Percentiles rank a stretch among this genome's conserved stretches.
Conservation (phyloP, 495 filamentous ascomycete genomes). For the Polyplosphaeria fusca region DNA sequence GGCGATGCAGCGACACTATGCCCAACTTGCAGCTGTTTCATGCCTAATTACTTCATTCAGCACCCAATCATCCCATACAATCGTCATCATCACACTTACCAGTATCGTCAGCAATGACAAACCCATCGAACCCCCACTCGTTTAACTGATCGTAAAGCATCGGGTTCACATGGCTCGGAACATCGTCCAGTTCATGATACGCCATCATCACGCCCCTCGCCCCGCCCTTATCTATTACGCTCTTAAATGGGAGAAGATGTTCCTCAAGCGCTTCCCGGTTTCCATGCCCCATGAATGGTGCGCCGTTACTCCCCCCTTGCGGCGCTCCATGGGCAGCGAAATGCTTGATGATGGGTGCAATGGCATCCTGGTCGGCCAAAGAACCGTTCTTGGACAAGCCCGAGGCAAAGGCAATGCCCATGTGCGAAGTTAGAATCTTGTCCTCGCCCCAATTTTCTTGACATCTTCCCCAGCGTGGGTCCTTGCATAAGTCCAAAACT, state of each 20-base stretch:
- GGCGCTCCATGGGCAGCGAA: slow-evolving; percentile 44
- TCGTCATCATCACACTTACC: slow-evolving; percentile 34
- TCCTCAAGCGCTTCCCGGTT: slow-evolving; percentile 44
- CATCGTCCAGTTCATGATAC: slow-evolving; percentile 45
- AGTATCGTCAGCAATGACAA: slow-evolving; percentile 45
- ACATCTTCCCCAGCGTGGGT: slow-evolving; percentile 46
- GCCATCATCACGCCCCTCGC: slow-evolving; percentile 46
- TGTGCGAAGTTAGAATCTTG: slow-evolving; percentile 43
- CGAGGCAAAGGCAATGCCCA: slow-evolving; percentile 44
- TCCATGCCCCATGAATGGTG: slow-evolving; percentile 43
- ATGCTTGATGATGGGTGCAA: slow-evolving; percentile 45
- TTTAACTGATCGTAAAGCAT: slow-evolving; percentile 41
- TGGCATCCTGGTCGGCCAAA: slow-evolving; percentile 42
- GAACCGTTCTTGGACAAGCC: slow-evolving; percentile 42
- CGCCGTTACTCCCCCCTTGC: slow-evolving; percentile 43
- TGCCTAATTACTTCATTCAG: slow-evolving; percentile 16
- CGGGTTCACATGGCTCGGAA: slow-evolving; percentile 41
- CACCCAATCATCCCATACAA: neutral
- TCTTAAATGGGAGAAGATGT: slow-evolving; percentile 43
- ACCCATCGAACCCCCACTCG: slow-evolving; percentile 45
- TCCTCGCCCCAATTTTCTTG: slow-evolving; percentile 48
- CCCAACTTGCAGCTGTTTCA: slow-evolving; percentile 34
- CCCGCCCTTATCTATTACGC: slow-evolving; percentile 43
- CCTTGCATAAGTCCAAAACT: slow-evolving; percentile 46
- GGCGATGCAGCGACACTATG: slow-evolving; percentile 39